These are phyloP conservation scores for Nicotiana undulata DNA, from an alignment of 257 asterid species.

Conservation along the genomic window DNA sequence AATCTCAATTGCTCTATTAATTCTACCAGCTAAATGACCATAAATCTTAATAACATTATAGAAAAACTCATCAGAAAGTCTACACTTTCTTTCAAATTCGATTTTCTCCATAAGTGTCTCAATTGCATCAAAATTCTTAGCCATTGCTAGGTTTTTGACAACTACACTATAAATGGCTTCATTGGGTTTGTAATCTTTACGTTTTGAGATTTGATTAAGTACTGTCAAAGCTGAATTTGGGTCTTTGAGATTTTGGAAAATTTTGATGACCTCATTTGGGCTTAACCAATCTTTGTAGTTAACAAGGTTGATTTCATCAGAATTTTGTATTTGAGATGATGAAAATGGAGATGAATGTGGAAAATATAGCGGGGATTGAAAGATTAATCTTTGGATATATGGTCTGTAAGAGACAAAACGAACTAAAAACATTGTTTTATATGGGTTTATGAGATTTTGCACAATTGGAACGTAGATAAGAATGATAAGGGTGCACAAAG, in stretches of 20 bases:
- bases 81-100: constrained; percentile 71
- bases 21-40: constrained; percentile 68
- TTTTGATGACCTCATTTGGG: constrained; percentile 58
- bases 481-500: no score
- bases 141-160: constrained; percentile 50
- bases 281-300: constrained; percentile 93
- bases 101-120: constrained; percentile 55
- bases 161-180: no score
- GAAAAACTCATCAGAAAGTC: constrained; percentile 81
- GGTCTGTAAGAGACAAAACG: no score
- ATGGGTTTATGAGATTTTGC: no score
- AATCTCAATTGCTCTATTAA: constrained; percentile 51
- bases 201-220: constrained; percentile 45
- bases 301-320: constrained; percentile 26
- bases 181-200: constrained; percentile 74
- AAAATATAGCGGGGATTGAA: constrained; percentile 7
- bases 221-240: constrained; percentile 43
- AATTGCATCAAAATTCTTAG: constrained; percentile 58
- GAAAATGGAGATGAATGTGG: constrained; percentile 28
- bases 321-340: constrained; percentile 27
- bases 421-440: no score
- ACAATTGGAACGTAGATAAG: no score
- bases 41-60: constrained; percentile 65
- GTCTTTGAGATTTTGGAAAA: constrained; percentile 64
- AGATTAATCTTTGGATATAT: constrained; percentile 24